phyloP scores from a whole-genome alignment of 116 monocot genomes.

The Posidonia oceanica region DNA sequence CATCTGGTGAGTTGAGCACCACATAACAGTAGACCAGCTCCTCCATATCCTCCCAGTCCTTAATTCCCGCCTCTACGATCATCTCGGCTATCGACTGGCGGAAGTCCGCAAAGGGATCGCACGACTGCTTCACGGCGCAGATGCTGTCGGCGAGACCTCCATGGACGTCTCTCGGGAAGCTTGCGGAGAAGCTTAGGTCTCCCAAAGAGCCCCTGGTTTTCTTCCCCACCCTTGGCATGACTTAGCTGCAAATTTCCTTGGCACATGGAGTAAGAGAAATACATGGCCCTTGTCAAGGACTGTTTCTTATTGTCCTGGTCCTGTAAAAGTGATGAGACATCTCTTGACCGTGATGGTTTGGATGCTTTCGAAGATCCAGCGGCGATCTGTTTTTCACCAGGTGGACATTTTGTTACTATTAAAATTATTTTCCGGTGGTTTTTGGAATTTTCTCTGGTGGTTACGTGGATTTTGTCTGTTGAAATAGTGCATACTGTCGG shows the following conservation, averaged over 20 bases:
- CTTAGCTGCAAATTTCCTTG: no score
- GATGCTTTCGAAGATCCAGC: background rate
- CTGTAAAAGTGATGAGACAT: no score
- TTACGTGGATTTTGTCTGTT: background rate
- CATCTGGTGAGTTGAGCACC: conserved; percentile 23
- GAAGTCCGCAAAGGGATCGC: conserved; percentile 35
- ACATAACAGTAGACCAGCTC: conserved; percentile 43
- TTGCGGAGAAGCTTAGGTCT: conserved; percentile 38
- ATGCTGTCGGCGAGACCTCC: conserved; percentile 18
- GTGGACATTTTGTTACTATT: background rate
- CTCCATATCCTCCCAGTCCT: conserved; percentile 38
- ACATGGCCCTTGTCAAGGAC: no score
- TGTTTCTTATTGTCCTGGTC: no score
- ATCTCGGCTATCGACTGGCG: conserved; percentile 30
- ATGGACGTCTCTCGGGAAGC: conserved; percentile 15
- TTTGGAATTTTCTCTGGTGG: background rate
- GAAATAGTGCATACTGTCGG: no score
- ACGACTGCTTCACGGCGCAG: conserved; percentile 32
- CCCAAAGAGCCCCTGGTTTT: background rate
- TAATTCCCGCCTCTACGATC: conserved; percentile 21
- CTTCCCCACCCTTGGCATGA: conserved; percentile 4
- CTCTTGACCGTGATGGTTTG: background rate
- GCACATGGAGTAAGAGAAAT: background rate
- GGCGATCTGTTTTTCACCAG: background rate
- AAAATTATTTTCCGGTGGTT: no score